phyloP scores from a whole-genome alignment of 2,329 filamentous ascomycete genomes.

The Penicillium expansum region DNA sequence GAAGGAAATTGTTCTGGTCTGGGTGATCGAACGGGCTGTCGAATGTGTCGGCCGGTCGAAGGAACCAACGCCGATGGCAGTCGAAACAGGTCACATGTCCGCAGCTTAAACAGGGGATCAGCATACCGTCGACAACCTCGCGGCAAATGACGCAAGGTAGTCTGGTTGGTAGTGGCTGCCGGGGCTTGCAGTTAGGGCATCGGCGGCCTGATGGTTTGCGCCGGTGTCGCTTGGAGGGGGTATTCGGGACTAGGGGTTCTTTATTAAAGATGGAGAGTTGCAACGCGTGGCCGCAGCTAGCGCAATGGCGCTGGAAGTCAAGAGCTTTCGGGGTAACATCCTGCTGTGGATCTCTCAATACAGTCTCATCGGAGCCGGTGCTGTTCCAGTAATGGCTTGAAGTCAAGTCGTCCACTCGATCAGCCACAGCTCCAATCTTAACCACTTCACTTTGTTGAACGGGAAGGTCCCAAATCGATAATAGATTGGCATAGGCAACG shows the following conservation, averaged over 20 bases:
- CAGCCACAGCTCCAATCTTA: conserved; percentile 51
- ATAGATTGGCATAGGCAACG: conserved; percentile 56
- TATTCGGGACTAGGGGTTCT: conserved; percentile 15
- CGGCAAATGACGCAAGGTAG: conserved; percentile 47
- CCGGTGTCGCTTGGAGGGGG: conserved; percentile 22
- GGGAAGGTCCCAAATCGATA: conserved; percentile 58
- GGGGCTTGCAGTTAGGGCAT: conserved; percentile 40
- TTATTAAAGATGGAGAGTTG: conserved; percentile 38
- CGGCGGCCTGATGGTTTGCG: conserved; percentile 17
- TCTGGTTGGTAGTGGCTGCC: conserved; percentile 33
- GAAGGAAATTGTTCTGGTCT: conserved; percentile 18
- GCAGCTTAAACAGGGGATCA: conserved; percentile 48
- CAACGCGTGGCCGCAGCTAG: conserved; percentile 39
- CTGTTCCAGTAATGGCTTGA: conserved; percentile 25
- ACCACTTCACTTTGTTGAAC: conserved; percentile 57
- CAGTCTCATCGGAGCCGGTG: conserved; percentile 26
- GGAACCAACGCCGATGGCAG: conserved; percentile 47
- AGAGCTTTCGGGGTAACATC: conserved; percentile 30
- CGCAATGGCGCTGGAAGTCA: conserved; percentile 45
- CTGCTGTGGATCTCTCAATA: conserved; percentile 23
- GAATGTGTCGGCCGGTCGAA: conserved; percentile 13
- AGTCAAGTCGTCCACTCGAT: conserved; percentile 31
- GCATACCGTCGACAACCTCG: conserved; percentile 44
- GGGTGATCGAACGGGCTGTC: conserved; percentile 9
- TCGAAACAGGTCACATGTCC: conserved; percentile 48